phyloP scores from a whole-genome alignment of 768 basidiomycete species.

The Pulveroboletus frians region DNA sequence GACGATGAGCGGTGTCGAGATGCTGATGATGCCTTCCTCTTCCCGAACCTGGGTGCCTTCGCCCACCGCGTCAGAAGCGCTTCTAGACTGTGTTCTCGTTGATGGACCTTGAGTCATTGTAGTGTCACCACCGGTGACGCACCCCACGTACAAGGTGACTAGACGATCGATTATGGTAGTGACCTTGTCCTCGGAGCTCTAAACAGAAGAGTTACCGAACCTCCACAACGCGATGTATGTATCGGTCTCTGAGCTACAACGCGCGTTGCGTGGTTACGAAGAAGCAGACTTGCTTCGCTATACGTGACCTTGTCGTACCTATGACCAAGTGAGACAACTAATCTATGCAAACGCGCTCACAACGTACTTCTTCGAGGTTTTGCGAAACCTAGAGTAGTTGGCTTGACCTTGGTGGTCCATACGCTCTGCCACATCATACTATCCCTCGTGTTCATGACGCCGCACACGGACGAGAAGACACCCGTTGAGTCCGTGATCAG shows the following conservation, averaged over 20 bases:
- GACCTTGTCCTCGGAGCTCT: constrained; percentile 55
- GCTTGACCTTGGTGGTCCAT: constrained; percentile 77
- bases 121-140: constrained; percentile 75
- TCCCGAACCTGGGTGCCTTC: constrained; percentile 46
- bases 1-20: constrained; percentile 56
- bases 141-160: constrained; percentile 73
- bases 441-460: constrained; percentile 49
- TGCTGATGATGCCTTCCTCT: constrained; percentile 33
- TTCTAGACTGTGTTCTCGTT: constrained; percentile 92
- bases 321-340: not conserved
- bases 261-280: not conserved
- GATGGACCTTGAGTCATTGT: constrained; percentile 79
- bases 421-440: constrained; percentile 53
- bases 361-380: constrained; percentile 88
- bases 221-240: constrained; percentile 70
- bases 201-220: constrained; percentile 59
- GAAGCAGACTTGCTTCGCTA: constrained; percentile 42
- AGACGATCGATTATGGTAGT: constrained; percentile 54
- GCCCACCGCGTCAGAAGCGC: constrained; percentile 42
- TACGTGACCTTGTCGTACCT: constrained; percentile 94
- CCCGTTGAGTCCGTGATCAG: constrained; percentile 39
- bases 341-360: not conserved
- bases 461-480: constrained; percentile 22
- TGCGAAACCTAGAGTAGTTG: constrained; percentile 90
- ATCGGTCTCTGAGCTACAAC: constrained; percentile 66